A percentile compares a stretch with the other conserved stretches of the same genome.
These are phyloP conservation scores for Ascochyta viciae-villosae DNA, from an alignment of 2,329 filamentous ascomycete genomes.

Conservation along the genomic window DNA sequence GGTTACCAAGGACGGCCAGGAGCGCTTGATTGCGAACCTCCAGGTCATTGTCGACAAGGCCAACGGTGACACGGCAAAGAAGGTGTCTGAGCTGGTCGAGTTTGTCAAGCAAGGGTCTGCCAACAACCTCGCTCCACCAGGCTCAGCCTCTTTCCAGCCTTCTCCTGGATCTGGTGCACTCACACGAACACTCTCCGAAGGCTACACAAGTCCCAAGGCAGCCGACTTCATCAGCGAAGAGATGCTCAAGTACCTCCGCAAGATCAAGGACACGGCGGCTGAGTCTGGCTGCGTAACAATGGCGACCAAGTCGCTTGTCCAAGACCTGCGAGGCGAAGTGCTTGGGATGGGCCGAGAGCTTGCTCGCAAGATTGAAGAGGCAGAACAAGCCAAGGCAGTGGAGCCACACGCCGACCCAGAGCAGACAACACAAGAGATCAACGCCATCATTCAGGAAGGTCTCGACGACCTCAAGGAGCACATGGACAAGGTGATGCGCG, in stretches of 20 bases:
- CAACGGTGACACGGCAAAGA: slow-evolving; percentile 68
- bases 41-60: slow-evolving; percentile 70
- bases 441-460: slow-evolving; percentile 78
- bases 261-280: slow-evolving; percentile 89
- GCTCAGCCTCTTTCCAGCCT: slow-evolving; percentile 36
- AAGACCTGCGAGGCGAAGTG: slow-evolving; percentile 89
- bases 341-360: slow-evolving; percentile 94
- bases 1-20: slow-evolving; percentile 96
- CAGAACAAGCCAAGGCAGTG: slow-evolving; percentile 58
- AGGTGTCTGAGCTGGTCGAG: slow-evolving; percentile 64
- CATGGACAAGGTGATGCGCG: slow-evolving; percentile 78
- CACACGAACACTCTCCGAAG: slow-evolving; percentile 42
- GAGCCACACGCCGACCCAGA: slow-evolving; percentile 45
- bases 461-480: slow-evolving; percentile 84
- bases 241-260: slow-evolving; percentile 79
- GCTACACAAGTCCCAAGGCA: slow-evolving; percentile 54
- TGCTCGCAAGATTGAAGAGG: slow-evolving; percentile 82
- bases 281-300: slow-evolving; percentile 89
- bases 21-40: slow-evolving; percentile 71
- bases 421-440: slow-evolving; percentile 70
- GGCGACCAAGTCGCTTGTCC: slow-evolving; percentile 88
- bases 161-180: slow-evolving; percentile 43
- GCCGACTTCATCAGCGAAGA: slow-evolving; percentile 74
- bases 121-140: slow-evolving; percentile 53
- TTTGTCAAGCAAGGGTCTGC: slow-evolving; percentile 62